Percentiles rank a stretch among this genome's conserved stretches.
Conservation (phyloP, 2,329 filamentous ascomycete genomes). For the Cytospora chrysosperma region DNA sequence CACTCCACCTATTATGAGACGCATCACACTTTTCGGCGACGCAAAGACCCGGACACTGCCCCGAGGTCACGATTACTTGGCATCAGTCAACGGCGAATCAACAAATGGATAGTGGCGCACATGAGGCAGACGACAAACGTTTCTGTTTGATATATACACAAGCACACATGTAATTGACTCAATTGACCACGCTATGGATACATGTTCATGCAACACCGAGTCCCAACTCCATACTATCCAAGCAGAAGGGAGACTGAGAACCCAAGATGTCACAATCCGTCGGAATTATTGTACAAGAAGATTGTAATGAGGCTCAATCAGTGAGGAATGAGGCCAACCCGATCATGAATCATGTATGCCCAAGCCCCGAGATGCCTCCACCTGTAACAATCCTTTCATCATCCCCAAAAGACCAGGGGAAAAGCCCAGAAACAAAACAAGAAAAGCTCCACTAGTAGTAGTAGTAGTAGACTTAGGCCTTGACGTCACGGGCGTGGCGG, state of each 20-base stretch:
- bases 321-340: neutral
- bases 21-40: too few species aligned
- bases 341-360: too few species aligned
- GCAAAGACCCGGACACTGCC: too few species aligned
- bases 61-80: too few species aligned
- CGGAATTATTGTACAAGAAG: conserved; percentile 22
- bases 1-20: too few species aligned
- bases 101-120: neutral
- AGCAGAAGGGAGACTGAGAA: neutral
- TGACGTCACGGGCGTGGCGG: conserved; percentile 22
- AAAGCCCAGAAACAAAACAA: neutral
- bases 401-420: neutral
- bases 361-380: neutral
- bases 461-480: neutral
- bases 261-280: neutral
- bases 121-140: neutral
- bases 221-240: neutral
- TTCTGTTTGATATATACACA: neutral
- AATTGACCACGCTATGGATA: conserved; percentile 19
- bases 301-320: conserved; percentile 12
- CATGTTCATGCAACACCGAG: neutral
- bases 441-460: neutral
- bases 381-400: neutral
- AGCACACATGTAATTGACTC: conserved; percentile 11
- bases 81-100: neutral